phyloP scores from a whole-genome alignment of 345 rosid genomes.

The Punica granatum region DNA sequence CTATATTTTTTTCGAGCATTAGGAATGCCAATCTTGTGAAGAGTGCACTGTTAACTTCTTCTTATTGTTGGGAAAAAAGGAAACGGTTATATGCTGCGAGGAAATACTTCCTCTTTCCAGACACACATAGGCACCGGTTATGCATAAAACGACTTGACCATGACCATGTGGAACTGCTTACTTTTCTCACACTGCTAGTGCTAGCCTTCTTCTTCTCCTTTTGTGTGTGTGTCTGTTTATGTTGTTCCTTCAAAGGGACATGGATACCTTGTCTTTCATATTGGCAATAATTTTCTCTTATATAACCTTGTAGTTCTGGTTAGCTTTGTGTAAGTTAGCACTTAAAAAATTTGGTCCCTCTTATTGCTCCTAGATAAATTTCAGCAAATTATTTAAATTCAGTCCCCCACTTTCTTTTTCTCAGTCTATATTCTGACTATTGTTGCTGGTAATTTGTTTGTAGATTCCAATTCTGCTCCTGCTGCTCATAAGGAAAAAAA shows the following conservation, averaged over 20 bases:
- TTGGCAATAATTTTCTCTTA: not conserved
- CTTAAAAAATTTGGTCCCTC: not conserved
- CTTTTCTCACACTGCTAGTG: not conserved
- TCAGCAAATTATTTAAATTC: no score
- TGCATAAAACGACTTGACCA: not conserved
- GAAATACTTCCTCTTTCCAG: no score
- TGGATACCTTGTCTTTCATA: not conserved
- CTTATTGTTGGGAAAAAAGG: no score
- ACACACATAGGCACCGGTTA: not conserved
- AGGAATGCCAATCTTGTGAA: not conserved
- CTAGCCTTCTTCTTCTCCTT: not conserved
- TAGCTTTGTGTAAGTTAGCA: not conserved
- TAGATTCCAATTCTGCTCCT: constrained; percentile 29
- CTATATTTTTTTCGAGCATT: not conserved
- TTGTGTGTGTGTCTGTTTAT: not conserved
- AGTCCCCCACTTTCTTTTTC: no score
- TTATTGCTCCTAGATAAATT: not conserved
- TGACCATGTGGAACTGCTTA: not conserved
- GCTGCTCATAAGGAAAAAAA: constrained; percentile 15
- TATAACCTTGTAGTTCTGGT: not conserved
- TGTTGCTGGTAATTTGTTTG: not conserved
- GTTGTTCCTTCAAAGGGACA: not conserved
- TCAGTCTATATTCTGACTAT: not conserved
- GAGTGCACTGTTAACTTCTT: not conserved
- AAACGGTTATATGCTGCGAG: no score